Evolutionary conservation across 768 basidiomycete genomes (phyloP).

Genomic region (Lentinula aciculospora): DNA sequence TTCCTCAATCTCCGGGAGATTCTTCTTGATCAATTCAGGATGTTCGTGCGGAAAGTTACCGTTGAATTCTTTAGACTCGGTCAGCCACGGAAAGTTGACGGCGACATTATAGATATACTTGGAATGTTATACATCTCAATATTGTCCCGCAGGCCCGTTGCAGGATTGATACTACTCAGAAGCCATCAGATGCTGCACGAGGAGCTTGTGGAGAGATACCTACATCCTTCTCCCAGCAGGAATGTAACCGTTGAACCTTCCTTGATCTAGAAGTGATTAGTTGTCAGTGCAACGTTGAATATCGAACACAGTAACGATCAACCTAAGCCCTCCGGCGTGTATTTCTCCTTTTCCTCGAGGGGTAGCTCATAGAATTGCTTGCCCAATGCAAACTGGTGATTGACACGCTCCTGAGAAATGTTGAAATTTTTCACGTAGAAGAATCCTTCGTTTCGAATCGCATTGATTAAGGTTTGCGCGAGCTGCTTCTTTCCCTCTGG

Average conservation of each 20-base stretch:
- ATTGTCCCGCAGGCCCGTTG: constrained; percentile 33
- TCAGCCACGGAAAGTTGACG: background rate
- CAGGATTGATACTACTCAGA: constrained; percentile 22
- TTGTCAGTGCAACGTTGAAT: background rate
- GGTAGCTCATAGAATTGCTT: constrained; percentile 44
- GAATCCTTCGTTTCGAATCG: constrained; percentile 41
- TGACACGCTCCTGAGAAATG: constrained; percentile 40
- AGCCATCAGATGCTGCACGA: background rate
- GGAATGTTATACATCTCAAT: constrained; percentile 48
- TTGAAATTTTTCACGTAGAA: constrained; percentile 50
- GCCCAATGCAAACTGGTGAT: constrained; percentile 43
- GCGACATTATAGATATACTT: constrained; percentile 18
- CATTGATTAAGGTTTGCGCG: constrained; percentile 34
- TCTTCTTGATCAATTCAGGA: constrained; percentile 30
- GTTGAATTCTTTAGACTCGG: constrained; percentile 30
- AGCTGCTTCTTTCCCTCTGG: constrained; percentile 36
- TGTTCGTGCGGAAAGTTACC: constrained; percentile 32
- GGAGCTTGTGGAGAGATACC: background rate
- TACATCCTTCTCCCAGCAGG: background rate
- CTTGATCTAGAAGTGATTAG: constrained; percentile 21
- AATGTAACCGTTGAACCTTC: constrained; percentile 41
- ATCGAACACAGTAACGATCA: background rate
- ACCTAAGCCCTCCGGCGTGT: constrained; percentile 30
- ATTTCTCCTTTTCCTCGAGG: constrained; percentile 43
- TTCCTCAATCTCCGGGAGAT: constrained; percentile 36